Conservation (phyloP, 805 yeast species). For the Saccharomycopsis sp. region DNA sequence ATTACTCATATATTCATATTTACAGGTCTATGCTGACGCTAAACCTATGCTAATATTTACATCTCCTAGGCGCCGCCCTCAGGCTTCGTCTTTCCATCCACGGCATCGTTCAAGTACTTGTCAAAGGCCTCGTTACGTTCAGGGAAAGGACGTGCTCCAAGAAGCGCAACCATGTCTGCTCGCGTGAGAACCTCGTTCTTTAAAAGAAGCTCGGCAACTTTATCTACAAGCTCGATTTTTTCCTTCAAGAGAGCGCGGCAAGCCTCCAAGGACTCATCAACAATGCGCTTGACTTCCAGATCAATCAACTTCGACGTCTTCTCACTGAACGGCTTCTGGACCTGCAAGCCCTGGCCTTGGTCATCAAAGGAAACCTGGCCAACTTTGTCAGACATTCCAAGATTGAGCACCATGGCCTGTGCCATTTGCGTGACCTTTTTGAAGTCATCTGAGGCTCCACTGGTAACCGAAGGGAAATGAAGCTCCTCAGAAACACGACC, state of each 20-base stretch:
- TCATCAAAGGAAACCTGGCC: constrained; percentile 50
- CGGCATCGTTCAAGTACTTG: constrained; percentile 47
- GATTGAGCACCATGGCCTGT: constrained; percentile 76
- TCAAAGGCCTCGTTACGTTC: constrained; percentile 85
- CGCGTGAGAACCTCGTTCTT: constrained; percentile 74
- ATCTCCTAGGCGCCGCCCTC: neutral
- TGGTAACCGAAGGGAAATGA: constrained; percentile 79
- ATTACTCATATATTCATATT: too few relatives aligned
- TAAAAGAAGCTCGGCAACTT: constrained; percentile 68
- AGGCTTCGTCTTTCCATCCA: neutral
- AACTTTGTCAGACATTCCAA: constrained; percentile 81
- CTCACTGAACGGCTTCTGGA: constrained; percentile 63
- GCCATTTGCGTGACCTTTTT: constrained; percentile 88
- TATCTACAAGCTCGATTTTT: constrained; percentile 53
- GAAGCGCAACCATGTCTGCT: constrained; percentile 68
- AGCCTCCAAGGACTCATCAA: constrained; percentile 55
- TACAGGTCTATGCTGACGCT: too few relatives aligned
- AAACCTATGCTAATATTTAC: too few relatives aligned
- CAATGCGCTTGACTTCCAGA: constrained; percentile 58
- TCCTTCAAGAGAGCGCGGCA: constrained; percentile 54
- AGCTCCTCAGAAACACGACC: constrained; percentile 90
- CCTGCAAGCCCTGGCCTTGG: constrained; percentile 48
- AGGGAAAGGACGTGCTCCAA: constrained; percentile 74
- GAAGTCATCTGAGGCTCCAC: constrained; percentile 91
- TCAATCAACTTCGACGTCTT: constrained; percentile 64